A percentile compares a stretch with the other conserved stretches of the same genome.
Conservation (phyloP, 331 rosid genomes). For the Pyrus hybrid region DNA sequence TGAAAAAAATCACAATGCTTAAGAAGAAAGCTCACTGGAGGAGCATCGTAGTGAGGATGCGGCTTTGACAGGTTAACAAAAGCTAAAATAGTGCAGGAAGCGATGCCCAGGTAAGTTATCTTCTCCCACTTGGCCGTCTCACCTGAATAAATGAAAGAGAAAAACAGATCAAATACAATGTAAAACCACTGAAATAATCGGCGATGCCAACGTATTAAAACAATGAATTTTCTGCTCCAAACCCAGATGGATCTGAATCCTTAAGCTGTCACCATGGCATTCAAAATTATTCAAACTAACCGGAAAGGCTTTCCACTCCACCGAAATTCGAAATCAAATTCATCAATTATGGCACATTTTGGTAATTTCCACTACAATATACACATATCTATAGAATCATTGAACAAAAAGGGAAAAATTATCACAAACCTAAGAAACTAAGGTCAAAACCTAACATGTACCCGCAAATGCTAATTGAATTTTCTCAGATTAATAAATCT, state of each 20-base stretch:
- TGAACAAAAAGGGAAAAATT: neutral
- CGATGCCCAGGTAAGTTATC: constrained; percentile 78
- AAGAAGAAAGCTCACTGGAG: constrained; percentile 62
- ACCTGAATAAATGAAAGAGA: constrained; percentile 24
- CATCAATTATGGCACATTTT: neutral
- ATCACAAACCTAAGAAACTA: neutral
- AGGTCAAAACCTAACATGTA: neutral
- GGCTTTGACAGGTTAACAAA: constrained; percentile 60
- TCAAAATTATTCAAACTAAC: neutral
- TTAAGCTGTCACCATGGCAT: neutral
- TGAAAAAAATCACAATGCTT: neutral
- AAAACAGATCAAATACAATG: neutral
- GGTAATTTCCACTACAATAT: neutral
- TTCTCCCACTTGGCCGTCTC: constrained; percentile 98
- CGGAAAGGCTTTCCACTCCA: neutral
- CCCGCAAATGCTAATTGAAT: neutral
- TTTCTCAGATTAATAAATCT: neutral
- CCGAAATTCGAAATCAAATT: neutral
- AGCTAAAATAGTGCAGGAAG: constrained; percentile 47
- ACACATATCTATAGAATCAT: neutral
- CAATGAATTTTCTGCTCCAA: neutral
- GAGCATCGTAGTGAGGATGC: constrained; percentile 65
- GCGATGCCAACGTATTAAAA: neutral
- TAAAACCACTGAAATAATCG: neutral
- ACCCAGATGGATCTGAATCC: neutral